Base-by-base conservation (phyloP, 805 yeast species). In the Saccharomycopsis fibuligera region DNA sequence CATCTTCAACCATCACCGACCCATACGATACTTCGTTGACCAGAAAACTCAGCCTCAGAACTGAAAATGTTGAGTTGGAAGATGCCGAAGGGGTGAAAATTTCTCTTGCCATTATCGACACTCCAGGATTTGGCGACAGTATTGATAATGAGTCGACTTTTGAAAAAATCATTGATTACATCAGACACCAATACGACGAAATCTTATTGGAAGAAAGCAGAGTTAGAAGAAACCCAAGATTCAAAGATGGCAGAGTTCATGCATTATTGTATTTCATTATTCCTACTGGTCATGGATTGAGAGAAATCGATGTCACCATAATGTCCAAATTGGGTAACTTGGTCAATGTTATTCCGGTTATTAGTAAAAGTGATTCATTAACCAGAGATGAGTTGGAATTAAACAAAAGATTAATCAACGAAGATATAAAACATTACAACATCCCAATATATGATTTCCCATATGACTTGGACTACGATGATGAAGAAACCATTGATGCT, bases 51-150 rank as follows among this genome's bases (percentile, higher is more conserved):
- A 81, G 80, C 45, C 65, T 86, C 54, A 74, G 95, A 58, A 88
- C 83, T 58, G 90, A 86, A 48, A 78, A 76, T 41, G 93, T 86
- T n/a, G 95, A 86, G 61, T 68, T 86, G 57, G 93, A 86, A 61
- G 95, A 86, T 61, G 83, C 82, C 55, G 93, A 86, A 62, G 93
- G 95, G 49, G 87, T 83, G 56, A 85, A 84, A 68, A 86, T 86
- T 57, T 79, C 82, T 46, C 63, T 86, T 56, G 81, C 83, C 55
- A 73, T 86, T 47, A 82, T 86, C 53, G 95, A 86, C 62, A 85
- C 93, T 1, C 91, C 95, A 8, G 88, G 89, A 44, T 85, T 86
- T 65, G 95, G 90, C 43, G 83, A 81, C 60, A 77, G 81, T 21
- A 65, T 86, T 55, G 81, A 85, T 60, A 82, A 86, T 62, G 76